Evolutionary conservation across 2,329 filamentous ascomycete species (phyloP).

Genomic region (Coccinonectria pachysandricola): DNA sequence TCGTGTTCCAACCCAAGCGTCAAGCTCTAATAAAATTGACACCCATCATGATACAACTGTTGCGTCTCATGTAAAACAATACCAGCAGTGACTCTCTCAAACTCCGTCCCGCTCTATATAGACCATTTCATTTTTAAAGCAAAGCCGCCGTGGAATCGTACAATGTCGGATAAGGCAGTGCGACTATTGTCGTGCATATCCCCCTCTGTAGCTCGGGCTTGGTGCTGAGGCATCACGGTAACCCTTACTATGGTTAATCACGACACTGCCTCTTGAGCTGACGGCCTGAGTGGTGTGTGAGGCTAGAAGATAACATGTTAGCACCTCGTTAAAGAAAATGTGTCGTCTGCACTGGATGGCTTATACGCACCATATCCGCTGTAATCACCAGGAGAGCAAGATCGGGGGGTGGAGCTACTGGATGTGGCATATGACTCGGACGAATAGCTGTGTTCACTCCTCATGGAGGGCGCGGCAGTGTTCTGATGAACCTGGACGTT

Average conservation of each 20-base stretch:
- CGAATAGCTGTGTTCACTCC: constrained; percentile 17
- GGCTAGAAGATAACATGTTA: no score
- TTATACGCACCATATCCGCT: constrained; percentile 25
- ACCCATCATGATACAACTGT: no score
- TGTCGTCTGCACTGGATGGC: no score
- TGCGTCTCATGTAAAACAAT: no score
- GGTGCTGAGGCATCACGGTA: constrained; percentile 22
- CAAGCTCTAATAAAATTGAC: no score
- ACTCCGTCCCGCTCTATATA: no score
- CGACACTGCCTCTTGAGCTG: constrained; percentile 14
- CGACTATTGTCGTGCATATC: constrained; percentile 9
- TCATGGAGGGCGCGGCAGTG: constrained; percentile 18
- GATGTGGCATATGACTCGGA: constrained; percentile 19
- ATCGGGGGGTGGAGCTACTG: constrained; percentile 17
- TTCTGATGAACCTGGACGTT: constrained; percentile 25
- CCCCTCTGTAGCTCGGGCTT: constrained; percentile 17
- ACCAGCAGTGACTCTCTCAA: no score
- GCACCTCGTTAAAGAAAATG: no score
- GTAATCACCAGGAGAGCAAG: constrained; percentile 18
- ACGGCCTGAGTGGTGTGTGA: constrained; percentile 16
- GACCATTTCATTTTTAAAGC: no score
- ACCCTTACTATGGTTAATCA: constrained; percentile 24
- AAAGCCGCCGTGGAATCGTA: no score
- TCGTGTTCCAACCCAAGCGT: no score
- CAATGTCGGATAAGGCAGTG: no score